Conservation (phyloP, 768 basidiomycete species). For the Pleurotus platypus region DNA sequence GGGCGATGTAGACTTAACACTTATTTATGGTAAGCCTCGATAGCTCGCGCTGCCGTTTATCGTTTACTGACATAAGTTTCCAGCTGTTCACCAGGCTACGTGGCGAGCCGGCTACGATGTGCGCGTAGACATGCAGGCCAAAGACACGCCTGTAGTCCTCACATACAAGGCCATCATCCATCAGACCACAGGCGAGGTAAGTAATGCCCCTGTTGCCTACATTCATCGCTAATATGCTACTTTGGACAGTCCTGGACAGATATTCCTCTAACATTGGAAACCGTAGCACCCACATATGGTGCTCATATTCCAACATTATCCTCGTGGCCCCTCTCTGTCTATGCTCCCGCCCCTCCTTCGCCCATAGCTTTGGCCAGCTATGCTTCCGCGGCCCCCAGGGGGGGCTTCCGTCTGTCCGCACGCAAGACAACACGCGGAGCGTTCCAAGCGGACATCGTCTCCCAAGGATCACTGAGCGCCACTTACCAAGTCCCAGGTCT, state of each 20-base stretch:
- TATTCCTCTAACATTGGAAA: constrained; percentile 34
- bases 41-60: too few species aligned
- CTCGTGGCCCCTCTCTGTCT: constrained; percentile 26
- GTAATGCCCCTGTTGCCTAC: neutral
- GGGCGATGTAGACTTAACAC: constrained; percentile 17
- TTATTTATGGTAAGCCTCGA: constrained; percentile 13
- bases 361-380: neutral
- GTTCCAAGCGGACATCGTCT: constrained; percentile 20
- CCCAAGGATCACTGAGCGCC: constrained; percentile 34
- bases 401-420: neutral
- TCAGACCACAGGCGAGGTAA: constrained; percentile 11
- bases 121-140: constrained; percentile 10
- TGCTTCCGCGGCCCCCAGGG: neutral
- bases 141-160: constrained; percentile 1
- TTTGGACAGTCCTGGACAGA: constrained; percentile 31
- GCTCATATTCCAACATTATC: constrained; percentile 26
- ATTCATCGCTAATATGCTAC: neutral
- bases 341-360: neutral
- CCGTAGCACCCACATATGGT: constrained; percentile 33
- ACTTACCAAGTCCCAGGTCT: constrained; percentile 39
- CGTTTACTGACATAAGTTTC: too few species aligned
- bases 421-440: too few species aligned
- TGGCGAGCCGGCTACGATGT: constrained; percentile 13
- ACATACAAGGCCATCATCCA: constrained; percentile 12
- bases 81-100: constrained; percentile 6